Conservation (phyloP, 2,329 filamentous ascomycete genomes). For the Venturiaceae sp. region DNA sequence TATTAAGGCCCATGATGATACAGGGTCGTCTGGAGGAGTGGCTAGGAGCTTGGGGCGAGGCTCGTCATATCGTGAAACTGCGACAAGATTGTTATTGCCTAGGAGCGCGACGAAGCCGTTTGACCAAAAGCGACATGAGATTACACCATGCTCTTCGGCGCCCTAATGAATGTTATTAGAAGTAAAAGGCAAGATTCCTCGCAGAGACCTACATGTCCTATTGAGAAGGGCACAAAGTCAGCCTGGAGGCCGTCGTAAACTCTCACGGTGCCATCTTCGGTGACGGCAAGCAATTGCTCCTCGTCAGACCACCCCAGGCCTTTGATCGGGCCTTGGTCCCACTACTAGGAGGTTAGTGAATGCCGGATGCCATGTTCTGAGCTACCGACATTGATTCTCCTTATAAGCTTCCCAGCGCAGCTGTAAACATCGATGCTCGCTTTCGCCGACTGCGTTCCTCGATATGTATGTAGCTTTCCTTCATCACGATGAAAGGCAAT, state of each 20-base stretch:
- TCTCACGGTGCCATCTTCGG: conserved; percentile 79
- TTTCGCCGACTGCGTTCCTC: conserved; percentile 61
- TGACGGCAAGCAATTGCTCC: conserved; percentile 81
- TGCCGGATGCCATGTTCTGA: conserved; percentile 14
- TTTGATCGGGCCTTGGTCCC: conserved; percentile 82
- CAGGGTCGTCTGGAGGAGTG: conserved; percentile 62
- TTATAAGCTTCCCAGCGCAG: conserved; percentile 79
- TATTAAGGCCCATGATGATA: conserved; percentile 84
- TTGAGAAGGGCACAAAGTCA: conserved; percentile 88
- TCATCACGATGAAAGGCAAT: conserved; percentile 84
- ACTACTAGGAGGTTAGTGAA: conserved; percentile 34
- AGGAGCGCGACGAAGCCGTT: conserved; percentile 89
- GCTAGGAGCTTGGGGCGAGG: conserved; percentile 79
- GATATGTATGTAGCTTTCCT: conserved; percentile 69
- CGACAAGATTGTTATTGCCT: conserved; percentile 75
- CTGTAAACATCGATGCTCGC: conserved; percentile 91
- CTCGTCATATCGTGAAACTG: conserved; percentile 84
- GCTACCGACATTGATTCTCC: conserved; percentile 54
- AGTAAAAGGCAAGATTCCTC: not conserved
- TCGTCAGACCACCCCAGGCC: conserved; percentile 95
- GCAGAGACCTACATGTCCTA: conserved; percentile 56
- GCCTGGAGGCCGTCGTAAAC: conserved; percentile 88
- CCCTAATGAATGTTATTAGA: conserved; percentile 36
- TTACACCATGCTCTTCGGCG: conserved; percentile 78
- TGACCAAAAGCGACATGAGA: conserved; percentile 84